These are phyloP conservation scores for Pisolithus albus DNA, from an alignment of 768 basidiomycete genomes.

Conservation along the genomic window DNA sequence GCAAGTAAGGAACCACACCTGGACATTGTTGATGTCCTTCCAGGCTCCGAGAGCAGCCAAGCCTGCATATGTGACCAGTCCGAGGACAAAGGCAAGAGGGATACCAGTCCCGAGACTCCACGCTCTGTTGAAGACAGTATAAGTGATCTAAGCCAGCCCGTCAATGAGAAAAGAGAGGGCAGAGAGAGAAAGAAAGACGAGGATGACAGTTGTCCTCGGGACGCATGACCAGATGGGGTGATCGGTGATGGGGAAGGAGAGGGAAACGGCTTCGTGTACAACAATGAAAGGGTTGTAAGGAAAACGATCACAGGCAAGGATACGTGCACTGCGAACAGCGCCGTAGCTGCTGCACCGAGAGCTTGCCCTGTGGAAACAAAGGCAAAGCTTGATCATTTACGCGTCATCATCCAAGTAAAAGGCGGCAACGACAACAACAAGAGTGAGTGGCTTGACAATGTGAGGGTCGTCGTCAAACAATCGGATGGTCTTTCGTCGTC, in stretches of 20 bases:
- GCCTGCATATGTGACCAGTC: too few species aligned
- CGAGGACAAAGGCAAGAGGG: too few species aligned
- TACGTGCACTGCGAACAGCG: constrained; percentile 54
- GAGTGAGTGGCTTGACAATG: background rate
- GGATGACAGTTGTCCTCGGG: constrained; percentile 72
- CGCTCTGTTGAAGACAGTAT: constrained; percentile 53
- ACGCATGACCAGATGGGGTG: constrained; percentile 58
- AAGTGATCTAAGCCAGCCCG: constrained; percentile 63
- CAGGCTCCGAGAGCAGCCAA: too few species aligned
- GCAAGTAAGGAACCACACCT: too few species aligned
- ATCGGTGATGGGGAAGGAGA: constrained; percentile 52
- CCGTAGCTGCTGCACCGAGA: too few species aligned
- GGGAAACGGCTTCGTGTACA: constrained; percentile 41
- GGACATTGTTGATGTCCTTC: too few species aligned
- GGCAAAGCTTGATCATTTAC: too few species aligned
- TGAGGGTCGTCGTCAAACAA: background rate
- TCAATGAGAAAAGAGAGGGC: constrained; percentile 74
- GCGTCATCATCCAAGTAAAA: too few species aligned
- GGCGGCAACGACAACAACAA: too few species aligned
- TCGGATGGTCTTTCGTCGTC: constrained; percentile 24
- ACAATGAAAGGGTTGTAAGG: constrained; percentile 53
- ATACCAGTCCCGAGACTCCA: too few species aligned
- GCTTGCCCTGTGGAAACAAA: too few species aligned
- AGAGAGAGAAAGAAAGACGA: constrained; percentile 59
- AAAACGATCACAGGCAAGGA: constrained; percentile 63